phyloP scores from a whole-genome alignment of 148 eudicot genomes.

The Fallopia convolvulus region DNA sequence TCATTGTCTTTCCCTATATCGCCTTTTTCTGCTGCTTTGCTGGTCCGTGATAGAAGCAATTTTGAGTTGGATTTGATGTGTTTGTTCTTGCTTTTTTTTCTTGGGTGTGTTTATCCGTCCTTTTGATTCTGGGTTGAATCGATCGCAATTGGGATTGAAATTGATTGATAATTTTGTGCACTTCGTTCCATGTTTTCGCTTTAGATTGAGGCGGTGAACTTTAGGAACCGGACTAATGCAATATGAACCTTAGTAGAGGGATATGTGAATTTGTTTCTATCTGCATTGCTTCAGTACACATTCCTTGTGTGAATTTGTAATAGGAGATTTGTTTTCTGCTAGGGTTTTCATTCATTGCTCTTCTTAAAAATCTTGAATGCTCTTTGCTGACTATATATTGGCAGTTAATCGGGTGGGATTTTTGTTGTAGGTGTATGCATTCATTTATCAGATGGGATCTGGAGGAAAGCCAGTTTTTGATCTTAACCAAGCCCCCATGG shows the following conservation, averaged over 20 bases:
- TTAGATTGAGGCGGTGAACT: not conserved
- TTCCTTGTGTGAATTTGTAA: not conserved
- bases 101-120: not conserved
- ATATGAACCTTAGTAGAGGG: not conserved
- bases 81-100: not conserved
- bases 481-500: slow-evolving; percentile 81
- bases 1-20: not conserved
- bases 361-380: not conserved
- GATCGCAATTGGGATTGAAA: not conserved
- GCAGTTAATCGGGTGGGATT: not conserved
- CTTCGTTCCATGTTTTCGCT: not conserved
- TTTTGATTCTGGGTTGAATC: not conserved
- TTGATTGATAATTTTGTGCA: not conserved
- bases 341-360: not conserved
- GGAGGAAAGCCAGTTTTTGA: slow-evolving; percentile 75
- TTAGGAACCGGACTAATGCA: not conserved
- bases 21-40: not conserved
- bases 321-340: not conserved
- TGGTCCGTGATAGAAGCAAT: not conserved
- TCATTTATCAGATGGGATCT: slow-evolving; percentile 60
- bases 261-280: not conserved
- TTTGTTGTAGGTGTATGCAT: slow-evolving; percentile 41
- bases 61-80: not conserved
- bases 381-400: not conserved
- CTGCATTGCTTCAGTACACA: not conserved